Conservation (phyloP, 2,329 filamentous ascomycete species). For the Tolypocladium paradoxum region DNA sequence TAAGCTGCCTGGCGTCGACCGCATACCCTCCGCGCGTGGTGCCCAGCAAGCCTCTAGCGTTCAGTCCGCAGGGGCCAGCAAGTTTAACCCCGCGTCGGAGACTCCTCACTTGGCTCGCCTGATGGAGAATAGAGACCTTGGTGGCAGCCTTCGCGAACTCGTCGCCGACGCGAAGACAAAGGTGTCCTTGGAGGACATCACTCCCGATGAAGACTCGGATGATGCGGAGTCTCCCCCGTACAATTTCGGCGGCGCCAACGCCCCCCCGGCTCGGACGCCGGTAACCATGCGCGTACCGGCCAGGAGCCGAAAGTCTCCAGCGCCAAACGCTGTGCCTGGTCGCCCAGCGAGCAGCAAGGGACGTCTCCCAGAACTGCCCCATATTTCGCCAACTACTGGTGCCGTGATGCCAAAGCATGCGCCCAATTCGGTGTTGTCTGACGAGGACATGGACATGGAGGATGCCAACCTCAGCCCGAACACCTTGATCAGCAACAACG, state of each 20-base stretch:
- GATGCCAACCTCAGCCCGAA: conserved; percentile 58
- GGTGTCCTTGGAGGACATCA: conserved; percentile 36
- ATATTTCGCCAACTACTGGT: conserved; percentile 22
- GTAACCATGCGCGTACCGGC: conserved; percentile 48
- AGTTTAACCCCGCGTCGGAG: conserved; percentile 43
- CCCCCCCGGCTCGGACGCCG: conserved; percentile 20
- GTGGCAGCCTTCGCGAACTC: conserved; percentile 45
- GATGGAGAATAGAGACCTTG: conserved; percentile 50
- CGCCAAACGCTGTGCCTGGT: conserved; percentile 24
- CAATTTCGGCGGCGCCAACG: conserved; percentile 4
- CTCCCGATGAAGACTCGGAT: conserved; percentile 45
- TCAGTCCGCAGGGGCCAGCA: neutral
- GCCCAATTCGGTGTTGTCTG: conserved; percentile 17
- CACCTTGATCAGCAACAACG: conserved; percentile 62
- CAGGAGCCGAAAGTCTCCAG: conserved; percentile 43
- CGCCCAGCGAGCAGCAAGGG: conserved; percentile 51
- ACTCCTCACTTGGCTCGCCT: conserved; percentile 59
- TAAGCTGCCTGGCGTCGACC: conserved; percentile 36
- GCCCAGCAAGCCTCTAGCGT: neutral
- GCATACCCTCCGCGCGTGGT: conserved; percentile 28
- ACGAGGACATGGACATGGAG: conserved; percentile 40
- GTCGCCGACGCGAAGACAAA: conserved; percentile 50
- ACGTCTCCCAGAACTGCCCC: conserved; percentile 26
- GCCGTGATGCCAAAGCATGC: conserved; percentile 10
- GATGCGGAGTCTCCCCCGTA: conserved; percentile 12